phyloP scores from a whole-genome alignment of 2,329 filamentous ascomycete species.

The Fusarium duplospermum region DNA sequence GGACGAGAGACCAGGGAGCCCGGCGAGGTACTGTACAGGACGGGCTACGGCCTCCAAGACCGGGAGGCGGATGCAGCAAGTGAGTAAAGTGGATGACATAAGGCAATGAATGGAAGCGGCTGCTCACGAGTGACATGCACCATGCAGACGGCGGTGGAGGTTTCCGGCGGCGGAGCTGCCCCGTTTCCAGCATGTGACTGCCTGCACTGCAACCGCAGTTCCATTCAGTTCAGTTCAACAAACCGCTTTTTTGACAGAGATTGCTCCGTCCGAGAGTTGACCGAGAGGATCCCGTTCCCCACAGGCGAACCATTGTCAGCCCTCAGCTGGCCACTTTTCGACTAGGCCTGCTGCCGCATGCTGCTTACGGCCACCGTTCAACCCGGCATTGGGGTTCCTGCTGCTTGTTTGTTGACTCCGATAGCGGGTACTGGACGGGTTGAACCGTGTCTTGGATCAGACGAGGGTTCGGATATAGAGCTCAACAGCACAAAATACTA shows the following conservation, averaged over 20 bases:
- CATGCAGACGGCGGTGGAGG: slow-evolving; percentile 24
- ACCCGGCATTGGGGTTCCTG: background rate
- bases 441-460: slow-evolving; percentile 34
- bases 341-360: background rate
- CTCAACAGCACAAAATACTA: no score
- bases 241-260: background rate
- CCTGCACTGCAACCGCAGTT: slow-evolving; percentile 1
- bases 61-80: background rate
- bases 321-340: background rate
- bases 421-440: slow-evolving; percentile 22
- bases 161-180: slow-evolving; percentile 33
- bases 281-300: slow-evolving; percentile 1
- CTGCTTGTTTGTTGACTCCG: slow-evolving; percentile 15
- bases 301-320: slow-evolving; percentile 5
- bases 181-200: slow-evolving; percentile 40
- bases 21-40: slow-evolving; percentile 8
- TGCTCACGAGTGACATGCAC: slow-evolving; percentile 23
- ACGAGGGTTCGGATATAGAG: slow-evolving; percentile 32
- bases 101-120: slow-evolving; percentile 23
- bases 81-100: slow-evolving; percentile 41
- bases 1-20: slow-evolving; percentile 40
- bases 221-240: background rate
- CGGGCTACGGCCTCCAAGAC: slow-evolving; percentile 15
- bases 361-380: slow-evolving; percentile 3
- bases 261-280: background rate